Base-by-base conservation (phyloP, 192 early-diverging fungal genomes). In the Spizellomyces sp. region DNA sequence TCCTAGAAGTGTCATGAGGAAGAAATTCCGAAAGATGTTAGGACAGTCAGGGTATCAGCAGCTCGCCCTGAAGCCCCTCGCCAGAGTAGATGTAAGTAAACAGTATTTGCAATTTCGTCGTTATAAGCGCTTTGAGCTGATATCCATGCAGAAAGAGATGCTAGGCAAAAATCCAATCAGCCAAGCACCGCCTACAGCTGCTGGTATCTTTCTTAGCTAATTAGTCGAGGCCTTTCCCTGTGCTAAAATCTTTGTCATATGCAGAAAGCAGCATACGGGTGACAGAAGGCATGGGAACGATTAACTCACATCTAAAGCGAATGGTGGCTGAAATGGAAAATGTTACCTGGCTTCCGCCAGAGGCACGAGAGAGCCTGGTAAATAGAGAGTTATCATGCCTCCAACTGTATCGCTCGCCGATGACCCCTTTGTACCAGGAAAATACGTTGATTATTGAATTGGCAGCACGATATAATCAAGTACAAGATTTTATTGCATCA, bases 381-480 rank as follows among this genome's bases (percentile, higher is more conserved):
- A 9, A 58, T 47, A 27, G 12, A 19, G 14, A 19, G 50, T 19
- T 2, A 9, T 10, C 48, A 19, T 4, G 17, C 17, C 63, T 64
- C 27, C 2, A 45, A 9, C 45, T 46, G 41, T 4, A 47, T n/a
- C 42, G 27, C 15, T 45, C 47, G 9, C 48, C 2, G 19, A 56
- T 56, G 17, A 56, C 52, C 12, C n/a, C 48, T 9, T 64, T 50
- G 12, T 62, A 14, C 6, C 19, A 81, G 76, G 65, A 70, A 22
- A 80, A 84, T 58, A 75, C 73, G 45, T 84, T 84, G 42, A 84
- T 84, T 41, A 63, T 73, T 12, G 79, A 84, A 48, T 61, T 84
- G 12, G 79, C 83, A 12, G 67, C 69, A 21, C 64, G 77, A 9
- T 81, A 77, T 60, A 75, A 84, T 67, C 69, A 77, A 47, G 76